Base-by-base conservation (phyloP, 371 early-diverging fungal species). In the Zychaea mexicana region DNA sequence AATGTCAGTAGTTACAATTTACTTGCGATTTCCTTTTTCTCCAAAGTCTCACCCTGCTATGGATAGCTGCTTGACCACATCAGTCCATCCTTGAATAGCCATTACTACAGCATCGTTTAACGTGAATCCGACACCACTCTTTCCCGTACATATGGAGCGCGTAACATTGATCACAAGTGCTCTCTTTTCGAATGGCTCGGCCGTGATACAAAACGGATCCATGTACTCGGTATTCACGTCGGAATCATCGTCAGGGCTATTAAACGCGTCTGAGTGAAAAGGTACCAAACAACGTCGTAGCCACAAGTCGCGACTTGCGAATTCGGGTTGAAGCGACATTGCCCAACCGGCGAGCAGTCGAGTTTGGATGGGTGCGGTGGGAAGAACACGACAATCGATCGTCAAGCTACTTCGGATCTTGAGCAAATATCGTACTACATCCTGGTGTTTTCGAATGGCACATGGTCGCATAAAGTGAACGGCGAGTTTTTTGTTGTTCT, bases 401-500 rank as follows among this genome's bases (percentile, higher is more conserved):
- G 27, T 17, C 24, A 69, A 32, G 1, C 36, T 46, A 10, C 46
- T 46, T 30, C 69, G 64, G 4, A 27, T 45, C 27, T 58, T 65
- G 38, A 52, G 28, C n/a, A 69, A 15, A 9, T 39, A 52, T n/a
- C 57, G 39, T 21, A 69, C 31, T n/a, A 69, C 32, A 38, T 69
- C 61, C 1, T 60, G 45, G 3, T 52, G 62, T 45, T 57, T 64
- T 30, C 45, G 46, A 1, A 28, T 19, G 4, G 55, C 8, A 13
- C 65, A 49, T 19, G 65, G 61, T 13, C 52, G 49, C 65, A 69
- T 61, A 33, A 64, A 64, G 27, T 64, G 65, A 22, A 69, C 52
- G 0, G 65, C 65, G 2, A 65, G 15, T 56, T 60, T 61, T 42
- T 65, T 69, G n/a, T 69, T 53, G 39, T 64, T 60, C 57, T 65